phyloP scores from a whole-genome alignment of 331 rosid species.

The Pyracantha coccinea region DNA sequence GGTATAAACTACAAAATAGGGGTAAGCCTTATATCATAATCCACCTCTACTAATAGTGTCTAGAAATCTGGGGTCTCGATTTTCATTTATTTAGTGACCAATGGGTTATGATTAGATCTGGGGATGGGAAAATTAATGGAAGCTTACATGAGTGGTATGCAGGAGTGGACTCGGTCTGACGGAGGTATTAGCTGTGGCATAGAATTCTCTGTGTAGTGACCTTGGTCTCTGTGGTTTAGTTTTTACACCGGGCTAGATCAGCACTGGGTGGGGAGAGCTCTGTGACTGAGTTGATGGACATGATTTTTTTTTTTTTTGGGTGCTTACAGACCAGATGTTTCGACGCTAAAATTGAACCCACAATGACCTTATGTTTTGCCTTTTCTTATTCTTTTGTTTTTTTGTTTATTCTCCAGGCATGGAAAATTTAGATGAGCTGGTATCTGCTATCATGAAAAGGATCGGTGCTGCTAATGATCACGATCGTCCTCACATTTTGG shows the following conservation, averaged over 20 bases:
- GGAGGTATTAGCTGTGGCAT: neutral
- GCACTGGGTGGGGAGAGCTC: neutral
- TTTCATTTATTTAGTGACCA: neutral
- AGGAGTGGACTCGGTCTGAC: neutral
- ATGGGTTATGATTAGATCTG: neutral
- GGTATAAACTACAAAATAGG: neutral
- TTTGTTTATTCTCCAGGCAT: slow-evolving; percentile 32
- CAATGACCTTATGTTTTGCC: neutral
- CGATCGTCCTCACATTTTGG: slow-evolving; percentile 66
- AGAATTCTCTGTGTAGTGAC: neutral
- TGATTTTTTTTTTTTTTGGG: neutral
- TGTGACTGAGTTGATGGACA: neutral
- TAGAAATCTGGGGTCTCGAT: neutral
- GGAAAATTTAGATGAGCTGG: slow-evolving; percentile 65
- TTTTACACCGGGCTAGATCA: neutral
- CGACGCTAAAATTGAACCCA: neutral
- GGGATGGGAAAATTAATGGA: neutral
- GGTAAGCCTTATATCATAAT: neutral
- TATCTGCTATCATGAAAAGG: slow-evolving; percentile 63
- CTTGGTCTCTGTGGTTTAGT: neutral
- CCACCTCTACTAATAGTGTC: neutral
- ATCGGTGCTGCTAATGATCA: slow-evolving; percentile 28
- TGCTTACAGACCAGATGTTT: neutral
- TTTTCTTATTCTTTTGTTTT: neutral
- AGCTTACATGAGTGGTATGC: neutral